phyloP scores from a whole-genome alignment of 2,329 filamentous ascomycete species.

The Arthrinium phaeospermum region DNA sequence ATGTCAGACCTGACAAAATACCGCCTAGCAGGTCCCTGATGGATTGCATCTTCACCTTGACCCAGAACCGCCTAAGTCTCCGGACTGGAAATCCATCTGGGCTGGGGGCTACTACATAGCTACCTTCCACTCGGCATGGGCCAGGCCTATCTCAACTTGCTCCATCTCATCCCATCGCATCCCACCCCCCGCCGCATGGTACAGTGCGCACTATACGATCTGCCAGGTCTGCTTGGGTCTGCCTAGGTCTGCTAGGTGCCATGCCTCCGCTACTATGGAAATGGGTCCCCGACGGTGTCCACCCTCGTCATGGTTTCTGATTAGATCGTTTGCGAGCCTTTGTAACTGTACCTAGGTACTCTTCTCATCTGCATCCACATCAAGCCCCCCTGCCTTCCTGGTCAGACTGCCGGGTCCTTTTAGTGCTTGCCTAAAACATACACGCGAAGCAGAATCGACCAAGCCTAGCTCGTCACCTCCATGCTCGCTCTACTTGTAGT shows the following conservation, averaged over 20 bases:
- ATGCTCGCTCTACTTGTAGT: background rate
- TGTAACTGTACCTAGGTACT: slow-evolving; percentile 7
- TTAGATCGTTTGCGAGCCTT: slow-evolving; percentile 17
- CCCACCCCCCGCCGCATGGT: background rate
- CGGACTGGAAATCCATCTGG: slow-evolving; percentile 1
- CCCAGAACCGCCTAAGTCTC: background rate
- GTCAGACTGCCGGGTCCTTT: slow-evolving; percentile 21
- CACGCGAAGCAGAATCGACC: slow-evolving; percentile 4
- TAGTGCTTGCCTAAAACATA: slow-evolving; percentile 19
- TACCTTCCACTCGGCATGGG: slow-evolving; percentile 12
- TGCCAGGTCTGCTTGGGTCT: background rate
- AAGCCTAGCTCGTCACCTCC: slow-evolving; percentile 12
- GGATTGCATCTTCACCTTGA: background rate
- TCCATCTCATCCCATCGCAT: background rate
- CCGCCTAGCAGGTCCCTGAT: background rate
- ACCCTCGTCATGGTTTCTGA: slow-evolving; percentile 16
- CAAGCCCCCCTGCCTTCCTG: slow-evolving; percentile 6
- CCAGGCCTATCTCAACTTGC: slow-evolving; percentile 14
- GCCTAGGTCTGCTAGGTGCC: background rate
- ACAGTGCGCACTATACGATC: slow-evolving; percentile 16
- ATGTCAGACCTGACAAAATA: slow-evolving; percentile 4
- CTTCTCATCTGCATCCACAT: slow-evolving; percentile 2
- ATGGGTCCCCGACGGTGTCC: slow-evolving; percentile 13
- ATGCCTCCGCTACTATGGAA: slow-evolving; percentile 10
- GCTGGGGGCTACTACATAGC: background rate